Percentiles rank a stretch among this genome's conserved stretches.
Evolutionary conservation across 768 basidiomycete genomes (phyloP).

Genomic region (Russula earlei): DNA sequence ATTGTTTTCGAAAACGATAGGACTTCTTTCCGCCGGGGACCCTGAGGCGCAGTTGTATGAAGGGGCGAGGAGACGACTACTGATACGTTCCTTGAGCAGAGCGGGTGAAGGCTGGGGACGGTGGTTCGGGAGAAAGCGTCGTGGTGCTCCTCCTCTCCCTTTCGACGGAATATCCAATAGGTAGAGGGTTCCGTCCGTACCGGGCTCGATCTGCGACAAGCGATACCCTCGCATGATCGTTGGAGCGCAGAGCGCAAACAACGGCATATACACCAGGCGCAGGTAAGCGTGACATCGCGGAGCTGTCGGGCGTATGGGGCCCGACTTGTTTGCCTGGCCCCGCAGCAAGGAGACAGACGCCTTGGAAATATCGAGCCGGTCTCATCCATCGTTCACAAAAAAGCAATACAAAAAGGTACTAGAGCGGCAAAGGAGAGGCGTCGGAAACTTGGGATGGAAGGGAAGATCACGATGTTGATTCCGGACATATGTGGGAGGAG

Average conservation of each 20-base stretch:
- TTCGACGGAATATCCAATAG: constrained; percentile 6
- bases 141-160: not conserved
- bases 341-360: not conserved
- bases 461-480: not conserved
- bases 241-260: not conserved
- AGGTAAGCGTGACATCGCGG: constrained; percentile 10
- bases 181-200: not conserved
- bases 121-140: not conserved
- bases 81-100: not conserved
- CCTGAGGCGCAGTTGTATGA: not conserved
- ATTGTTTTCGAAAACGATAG: not conserved
- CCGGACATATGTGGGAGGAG: not conserved
- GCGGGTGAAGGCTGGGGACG: not conserved
- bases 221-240: not conserved
- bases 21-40: not conserved
- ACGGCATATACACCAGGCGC: not conserved
- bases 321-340: constrained; percentile 1
- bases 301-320: constrained; percentile 6
- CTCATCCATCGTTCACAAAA: not conserved
- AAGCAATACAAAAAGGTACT: no score
- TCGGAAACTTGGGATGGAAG: not conserved
- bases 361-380: not conserved
- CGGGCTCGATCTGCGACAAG: constrained; percentile 2
- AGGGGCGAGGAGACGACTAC: not conserved
- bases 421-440: constrained; percentile 12